These are phyloP conservation scores for Goffeauzyma gilvescens DNA, from an alignment of 768 basidiomycete species.

Conservation along the genomic window DNA sequence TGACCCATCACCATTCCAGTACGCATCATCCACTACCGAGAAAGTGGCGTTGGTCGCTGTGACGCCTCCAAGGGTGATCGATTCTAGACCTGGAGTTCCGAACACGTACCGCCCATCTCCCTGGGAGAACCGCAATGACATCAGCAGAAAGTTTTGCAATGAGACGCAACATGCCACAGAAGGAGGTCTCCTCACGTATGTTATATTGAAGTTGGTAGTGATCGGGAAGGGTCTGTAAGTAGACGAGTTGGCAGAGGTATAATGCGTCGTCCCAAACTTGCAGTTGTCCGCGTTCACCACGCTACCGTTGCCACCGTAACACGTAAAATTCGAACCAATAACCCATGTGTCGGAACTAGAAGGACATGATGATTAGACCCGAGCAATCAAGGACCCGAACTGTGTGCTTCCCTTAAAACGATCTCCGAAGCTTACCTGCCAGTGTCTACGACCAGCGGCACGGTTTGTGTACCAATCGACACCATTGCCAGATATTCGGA, in stretches of 20 bases:
- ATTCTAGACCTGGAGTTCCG: neutral
- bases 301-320: neutral
- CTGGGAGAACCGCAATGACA: neutral
- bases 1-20: neutral
- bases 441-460: neutral
- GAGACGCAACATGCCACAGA: neutral
- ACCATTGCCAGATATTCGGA: neutral
- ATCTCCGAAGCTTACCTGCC: neutral
- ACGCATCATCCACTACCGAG: neutral
- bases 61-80: neutral
- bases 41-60: neutral
- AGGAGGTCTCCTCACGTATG: neutral
- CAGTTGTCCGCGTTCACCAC: neutral
- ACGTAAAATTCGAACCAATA: neutral
- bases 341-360: neutral
- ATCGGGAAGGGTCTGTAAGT: neutral
- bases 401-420: too few relatives aligned
- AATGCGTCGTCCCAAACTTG: neutral
- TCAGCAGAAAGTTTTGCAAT: neutral
- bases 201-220: neutral
- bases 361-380: neutral
- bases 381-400: neutral
- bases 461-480: neutral
- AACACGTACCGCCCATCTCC: neutral
- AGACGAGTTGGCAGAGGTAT: neutral